phyloP scores from a whole-genome alignment of 371 early-diverging fungal species.

The Rhizopus arrhizus region DNA sequence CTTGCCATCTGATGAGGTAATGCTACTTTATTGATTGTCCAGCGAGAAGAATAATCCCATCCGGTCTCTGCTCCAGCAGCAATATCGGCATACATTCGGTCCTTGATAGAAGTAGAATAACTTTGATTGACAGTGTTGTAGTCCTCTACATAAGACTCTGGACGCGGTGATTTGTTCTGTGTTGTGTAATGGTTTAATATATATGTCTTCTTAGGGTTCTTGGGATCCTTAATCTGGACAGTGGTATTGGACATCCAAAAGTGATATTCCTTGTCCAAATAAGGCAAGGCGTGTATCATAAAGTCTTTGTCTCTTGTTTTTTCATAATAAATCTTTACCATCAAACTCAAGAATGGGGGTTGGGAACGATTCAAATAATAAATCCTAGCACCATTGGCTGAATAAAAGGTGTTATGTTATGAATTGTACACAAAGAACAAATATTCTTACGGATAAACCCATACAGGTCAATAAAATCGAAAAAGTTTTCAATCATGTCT shows the following conservation, averaged over 20 bases:
- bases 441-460: slow-evolving; percentile 76
- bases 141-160: slow-evolving; percentile 81
- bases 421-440: neutral
- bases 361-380: slow-evolving; percentile 90
- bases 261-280: slow-evolving; percentile 68
- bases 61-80: slow-evolving; percentile 89
- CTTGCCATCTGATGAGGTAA: slow-evolving; percentile 22
- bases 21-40: slow-evolving; percentile 52
- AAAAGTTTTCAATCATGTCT: slow-evolving; percentile 71
- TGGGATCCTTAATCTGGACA: slow-evolving; percentile 38
- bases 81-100: slow-evolving; percentile 65
- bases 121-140: slow-evolving; percentile 54
- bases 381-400: slow-evolving; percentile 81
- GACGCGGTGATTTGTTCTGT: slow-evolving; percentile 65
- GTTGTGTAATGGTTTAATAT: slow-evolving; percentile 65
- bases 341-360: slow-evolving; percentile 79
- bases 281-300: slow-evolving; percentile 53
- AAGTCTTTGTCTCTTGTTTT: slow-evolving; percentile 57
- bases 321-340: slow-evolving; percentile 68
- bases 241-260: slow-evolving; percentile 69
- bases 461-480: slow-evolving; percentile 68
- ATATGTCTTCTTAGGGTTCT: slow-evolving; percentile 16
- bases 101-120: slow-evolving; percentile 31
- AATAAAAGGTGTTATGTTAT: neutral
- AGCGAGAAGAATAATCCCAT: slow-evolving; percentile 86